Percentiles rank a stretch among this genome's conserved stretches.
Evolutionary conservation across 164 flowering plant genomes (phyloP).

Genomic region (Aristolochia contorta): DNA sequence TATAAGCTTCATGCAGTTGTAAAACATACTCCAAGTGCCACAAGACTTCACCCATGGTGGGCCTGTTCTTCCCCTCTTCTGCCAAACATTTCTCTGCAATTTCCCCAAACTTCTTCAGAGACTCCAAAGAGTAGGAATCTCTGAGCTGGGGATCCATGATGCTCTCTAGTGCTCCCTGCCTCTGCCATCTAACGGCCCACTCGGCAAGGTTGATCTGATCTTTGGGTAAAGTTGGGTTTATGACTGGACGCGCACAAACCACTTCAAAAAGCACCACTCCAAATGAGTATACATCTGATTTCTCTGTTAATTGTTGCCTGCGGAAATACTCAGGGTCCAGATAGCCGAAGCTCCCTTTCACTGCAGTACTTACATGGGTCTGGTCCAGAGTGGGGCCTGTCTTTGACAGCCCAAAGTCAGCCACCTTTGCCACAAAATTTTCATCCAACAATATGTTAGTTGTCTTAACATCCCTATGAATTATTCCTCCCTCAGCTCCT

Average conservation of each 20-base stretch:
- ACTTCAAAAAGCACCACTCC: constrained; percentile 69
- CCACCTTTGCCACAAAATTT: constrained; percentile 57
- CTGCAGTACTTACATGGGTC: constrained; percentile 73
- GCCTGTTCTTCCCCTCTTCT: constrained; percentile 55
- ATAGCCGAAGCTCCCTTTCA: constrained; percentile 74
- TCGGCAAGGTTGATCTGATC: constrained; percentile 68
- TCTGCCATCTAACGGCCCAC: constrained; percentile 64
- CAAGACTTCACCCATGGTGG: constrained; percentile 65
- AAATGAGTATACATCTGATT: constrained; percentile 70
- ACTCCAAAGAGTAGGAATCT: constrained; percentile 35
- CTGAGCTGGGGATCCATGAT: constrained; percentile 43
- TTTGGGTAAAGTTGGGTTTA: constrained; percentile 53
- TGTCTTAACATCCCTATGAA: constrained; percentile 71
- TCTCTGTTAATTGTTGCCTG: constrained; percentile 58
- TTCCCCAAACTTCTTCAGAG: constrained; percentile 48
- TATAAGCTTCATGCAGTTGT: constrained; percentile 55
- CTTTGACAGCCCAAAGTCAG: constrained; percentile 68
- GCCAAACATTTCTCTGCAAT: constrained; percentile 61
- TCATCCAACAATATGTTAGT: constrained; percentile 62
- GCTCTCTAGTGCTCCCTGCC: constrained; percentile 34
- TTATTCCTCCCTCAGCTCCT: constrained; percentile 53
- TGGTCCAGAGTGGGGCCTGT: constrained; percentile 57
- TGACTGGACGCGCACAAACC: constrained; percentile 65
- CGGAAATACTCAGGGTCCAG: constrained; percentile 70
- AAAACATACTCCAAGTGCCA: constrained; percentile 63